Conservation (phyloP, 106 monocot species). For the Allium sativum region DNA sequence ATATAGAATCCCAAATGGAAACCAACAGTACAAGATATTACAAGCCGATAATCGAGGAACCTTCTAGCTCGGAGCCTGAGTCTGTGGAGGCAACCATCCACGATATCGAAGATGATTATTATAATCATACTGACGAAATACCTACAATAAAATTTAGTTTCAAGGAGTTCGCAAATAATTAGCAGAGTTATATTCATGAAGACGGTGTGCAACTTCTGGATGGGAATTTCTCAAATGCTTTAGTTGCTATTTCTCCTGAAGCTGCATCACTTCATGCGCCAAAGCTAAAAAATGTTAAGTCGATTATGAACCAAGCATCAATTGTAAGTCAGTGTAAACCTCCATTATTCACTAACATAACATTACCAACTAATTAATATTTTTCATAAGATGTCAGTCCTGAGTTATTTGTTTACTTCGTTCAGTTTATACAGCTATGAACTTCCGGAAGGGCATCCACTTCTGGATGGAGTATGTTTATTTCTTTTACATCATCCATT, state of each 20-base stretch:
- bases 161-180: slow-evolving; percentile 20
- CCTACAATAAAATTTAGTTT: slow-evolving; percentile 9
- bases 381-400: neutral
- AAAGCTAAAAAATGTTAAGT: slow-evolving; percentile 42
- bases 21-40: slow-evolving; percentile 7
- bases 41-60: slow-evolving; percentile 63
- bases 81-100: slow-evolving; percentile 22
- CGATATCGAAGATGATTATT: slow-evolving; percentile 58
- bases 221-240: slow-evolving; percentile 41
- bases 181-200: slow-evolving; percentile 38
- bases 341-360: neutral
- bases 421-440: slow-evolving; percentile 26
- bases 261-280: slow-evolving; percentile 34
- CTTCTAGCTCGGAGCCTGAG: slow-evolving; percentile 46
- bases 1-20: slow-evolving; percentile 2
- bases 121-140: slow-evolving; percentile 57
- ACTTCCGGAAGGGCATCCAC: slow-evolving; percentile 44
- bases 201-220: slow-evolving; percentile 26
- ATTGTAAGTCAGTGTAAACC: slow-evolving; percentile 26
- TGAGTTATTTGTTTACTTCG: neutral
- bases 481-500: neutral
- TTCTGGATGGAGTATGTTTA: slow-evolving; percentile 35
- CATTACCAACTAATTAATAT: neutral
- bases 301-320: slow-evolving; percentile 49
- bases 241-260: slow-evolving; percentile 30